These are phyloP conservation scores for Fusarium lateritium DNA, from an alignment of 2,329 filamentous ascomycete genomes.

Conservation along the genomic window DNA sequence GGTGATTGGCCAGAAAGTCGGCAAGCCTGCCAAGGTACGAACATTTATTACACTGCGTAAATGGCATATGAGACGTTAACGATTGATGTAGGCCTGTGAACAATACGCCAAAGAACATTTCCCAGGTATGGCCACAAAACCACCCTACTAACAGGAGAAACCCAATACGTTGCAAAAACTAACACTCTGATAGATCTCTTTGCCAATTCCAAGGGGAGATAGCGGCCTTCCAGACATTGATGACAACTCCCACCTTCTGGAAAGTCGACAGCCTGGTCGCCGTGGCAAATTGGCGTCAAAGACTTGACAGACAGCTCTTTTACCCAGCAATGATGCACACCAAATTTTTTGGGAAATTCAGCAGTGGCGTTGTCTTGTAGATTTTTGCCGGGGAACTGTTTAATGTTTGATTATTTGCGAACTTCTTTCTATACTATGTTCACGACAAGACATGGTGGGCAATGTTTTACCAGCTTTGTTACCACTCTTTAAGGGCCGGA, in stretches of 20 bases:
- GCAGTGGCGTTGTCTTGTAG: conserved; percentile 42
- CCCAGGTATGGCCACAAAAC: conserved; percentile 61
- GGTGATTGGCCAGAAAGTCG: conserved; percentile 94
- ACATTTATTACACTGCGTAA: neutral
- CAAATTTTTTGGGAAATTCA: conserved; percentile 33
- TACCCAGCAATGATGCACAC: neutral
- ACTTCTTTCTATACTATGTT: conserved; percentile 29
- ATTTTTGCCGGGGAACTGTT: conserved; percentile 43
- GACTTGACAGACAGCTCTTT: neutral
- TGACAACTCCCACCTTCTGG: neutral
- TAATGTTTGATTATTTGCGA: conserved; percentile 41
- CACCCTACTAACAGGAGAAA: conserved; percentile 42
- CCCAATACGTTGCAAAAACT: conserved; percentile 47
- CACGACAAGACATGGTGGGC: conserved; percentile 37
- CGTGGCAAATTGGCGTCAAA: neutral
- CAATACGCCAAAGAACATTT: conserved; percentile 99
- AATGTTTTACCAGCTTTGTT: conserved; percentile 31
- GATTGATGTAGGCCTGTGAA: conserved; percentile 61
- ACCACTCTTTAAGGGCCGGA: conserved; percentile 42
- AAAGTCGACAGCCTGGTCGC: neutral
- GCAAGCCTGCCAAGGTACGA: conserved; percentile 89
- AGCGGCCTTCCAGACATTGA: conserved; percentile 17
- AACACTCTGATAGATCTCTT: conserved; percentile 56
- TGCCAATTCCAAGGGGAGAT: conserved; percentile 57
- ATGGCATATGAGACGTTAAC: conserved; percentile 7